Conservation (phyloP, 1,284 basidiomycete species). For the Ustilago xerochloae region DNA sequence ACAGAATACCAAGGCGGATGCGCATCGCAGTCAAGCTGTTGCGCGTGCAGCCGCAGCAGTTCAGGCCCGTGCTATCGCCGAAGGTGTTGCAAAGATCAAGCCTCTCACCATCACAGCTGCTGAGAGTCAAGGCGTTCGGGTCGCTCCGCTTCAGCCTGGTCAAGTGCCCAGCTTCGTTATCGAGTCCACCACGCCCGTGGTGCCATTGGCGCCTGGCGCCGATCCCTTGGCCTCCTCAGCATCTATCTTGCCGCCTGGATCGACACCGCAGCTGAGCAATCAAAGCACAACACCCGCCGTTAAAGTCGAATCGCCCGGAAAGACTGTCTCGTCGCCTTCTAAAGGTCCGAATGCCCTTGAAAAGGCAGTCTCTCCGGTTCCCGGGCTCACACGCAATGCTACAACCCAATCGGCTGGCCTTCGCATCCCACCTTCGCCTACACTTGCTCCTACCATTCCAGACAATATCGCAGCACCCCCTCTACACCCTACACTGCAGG, state of each 20-base stretch:
- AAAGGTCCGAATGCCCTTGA: constrained; percentile 20
- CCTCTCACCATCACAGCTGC: constrained; percentile 43
- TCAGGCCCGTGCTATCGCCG: constrained; percentile 33
- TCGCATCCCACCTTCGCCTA: constrained; percentile 42
- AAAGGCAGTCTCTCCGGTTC: constrained; percentile 35
- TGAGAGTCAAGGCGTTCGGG: constrained; percentile 39
- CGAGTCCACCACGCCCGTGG: constrained; percentile 31
- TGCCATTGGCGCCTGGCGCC: constrained; percentile 7
- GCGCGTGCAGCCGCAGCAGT: constrained; percentile 39
- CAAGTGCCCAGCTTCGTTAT: constrained; percentile 51
- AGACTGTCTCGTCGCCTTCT: constrained; percentile 11
- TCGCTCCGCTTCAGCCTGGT: constrained; percentile 45
- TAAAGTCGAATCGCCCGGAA: constrained; percentile 19
- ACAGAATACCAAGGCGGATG: constrained; percentile 9
- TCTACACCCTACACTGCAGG: constrained; percentile 59
- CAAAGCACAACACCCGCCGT: constrained; percentile 7
- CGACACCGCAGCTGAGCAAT: neutral
- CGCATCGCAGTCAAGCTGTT: constrained; percentile 40
- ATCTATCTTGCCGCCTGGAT: neutral
- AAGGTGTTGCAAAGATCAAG: constrained; percentile 41
- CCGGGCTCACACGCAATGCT: constrained; percentile 33
- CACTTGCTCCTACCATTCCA: constrained; percentile 21
- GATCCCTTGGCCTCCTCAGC: no score
- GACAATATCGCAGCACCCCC: constrained; percentile 31
- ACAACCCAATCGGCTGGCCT: constrained; percentile 22